These are phyloP conservation scores for Cercospora nicotianae DNA, from an alignment of 2,329 filamentous ascomycete species.

Conservation along the genomic window DNA sequence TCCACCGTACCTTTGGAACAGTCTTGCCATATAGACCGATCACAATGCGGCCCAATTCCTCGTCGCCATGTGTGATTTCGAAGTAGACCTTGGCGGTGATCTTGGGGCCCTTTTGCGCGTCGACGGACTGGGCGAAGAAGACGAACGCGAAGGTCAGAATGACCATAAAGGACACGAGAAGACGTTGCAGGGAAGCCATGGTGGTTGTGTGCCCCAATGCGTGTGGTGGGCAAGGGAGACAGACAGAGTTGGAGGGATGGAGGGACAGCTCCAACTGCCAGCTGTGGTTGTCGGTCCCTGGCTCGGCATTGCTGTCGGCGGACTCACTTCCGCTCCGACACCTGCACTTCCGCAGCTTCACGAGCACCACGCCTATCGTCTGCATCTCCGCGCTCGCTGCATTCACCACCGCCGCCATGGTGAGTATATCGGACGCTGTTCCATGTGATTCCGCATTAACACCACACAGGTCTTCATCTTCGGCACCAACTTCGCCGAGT, in stretches of 20 bases:
- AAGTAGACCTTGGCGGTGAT: constrained; percentile 66
- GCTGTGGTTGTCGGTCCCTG: constrained; percentile 7
- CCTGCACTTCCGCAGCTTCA: constrained; percentile 9
- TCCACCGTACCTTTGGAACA: constrained; percentile 63
- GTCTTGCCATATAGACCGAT: constrained; percentile 87
- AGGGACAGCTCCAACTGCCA: constrained; percentile 11
- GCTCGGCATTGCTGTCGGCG: neutral
- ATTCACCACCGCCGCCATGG: constrained; percentile 17
- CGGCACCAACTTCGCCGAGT: constrained; percentile 81
- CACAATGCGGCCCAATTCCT: constrained; percentile 71
- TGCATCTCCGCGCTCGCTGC: neutral
- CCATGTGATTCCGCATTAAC: neutral
- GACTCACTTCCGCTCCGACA: constrained; percentile 1
- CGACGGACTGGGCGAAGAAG: constrained; percentile 71
- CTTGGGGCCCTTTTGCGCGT: constrained; percentile 74
- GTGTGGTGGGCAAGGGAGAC: constrained; percentile 3
- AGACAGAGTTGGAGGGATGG: neutral
- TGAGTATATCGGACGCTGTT: neutral
- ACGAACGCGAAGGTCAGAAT: constrained; percentile 73
- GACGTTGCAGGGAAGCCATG: constrained; percentile 74
- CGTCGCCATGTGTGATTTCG: constrained; percentile 75
- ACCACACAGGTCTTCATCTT: constrained; percentile 62
- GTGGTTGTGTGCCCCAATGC: constrained; percentile 38
- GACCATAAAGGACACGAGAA: constrained; percentile 71
- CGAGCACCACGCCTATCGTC: neutral